Conservation (phyloP, 116 monocot species). For the Thalassia testudinum region DNA sequence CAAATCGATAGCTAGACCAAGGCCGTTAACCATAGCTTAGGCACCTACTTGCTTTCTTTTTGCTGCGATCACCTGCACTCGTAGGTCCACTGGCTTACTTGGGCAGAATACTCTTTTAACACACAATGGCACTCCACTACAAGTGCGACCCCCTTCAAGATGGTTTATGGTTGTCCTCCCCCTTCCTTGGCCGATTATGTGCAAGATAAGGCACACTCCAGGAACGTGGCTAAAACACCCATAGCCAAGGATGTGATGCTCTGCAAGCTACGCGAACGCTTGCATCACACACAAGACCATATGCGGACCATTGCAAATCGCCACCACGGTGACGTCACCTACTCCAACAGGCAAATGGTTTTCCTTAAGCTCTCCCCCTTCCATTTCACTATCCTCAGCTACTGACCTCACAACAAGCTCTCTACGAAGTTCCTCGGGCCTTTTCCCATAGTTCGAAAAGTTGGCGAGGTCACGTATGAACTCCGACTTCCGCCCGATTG, state of each 20-base stretch:
- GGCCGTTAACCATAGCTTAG: background rate
- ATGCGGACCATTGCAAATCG: background rate
- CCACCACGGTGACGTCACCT: background rate
- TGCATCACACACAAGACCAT: background rate
- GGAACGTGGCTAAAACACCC: background rate
- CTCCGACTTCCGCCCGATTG: background rate
- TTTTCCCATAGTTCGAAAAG: background rate
- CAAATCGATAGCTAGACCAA: background rate
- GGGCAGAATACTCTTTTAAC: background rate
- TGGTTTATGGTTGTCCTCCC: background rate
- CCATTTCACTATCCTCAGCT: background rate
- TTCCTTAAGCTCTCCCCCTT: slow-evolving; percentile 1
- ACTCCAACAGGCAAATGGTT: background rate
- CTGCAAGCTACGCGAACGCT: background rate
- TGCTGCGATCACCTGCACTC: background rate
- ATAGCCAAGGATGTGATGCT: background rate
- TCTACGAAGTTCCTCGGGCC: background rate
- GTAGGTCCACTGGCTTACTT: background rate
- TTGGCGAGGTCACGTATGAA: background rate
- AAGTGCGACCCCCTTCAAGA: background rate
- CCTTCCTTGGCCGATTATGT: background rate
- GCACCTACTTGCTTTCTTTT: background rate
- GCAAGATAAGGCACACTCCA: background rate
- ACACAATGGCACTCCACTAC: background rate
- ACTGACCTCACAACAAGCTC: background rate